phyloP scores from a whole-genome alignment of 768 basidiomycete genomes.

The Roridomyces roridus region DNA sequence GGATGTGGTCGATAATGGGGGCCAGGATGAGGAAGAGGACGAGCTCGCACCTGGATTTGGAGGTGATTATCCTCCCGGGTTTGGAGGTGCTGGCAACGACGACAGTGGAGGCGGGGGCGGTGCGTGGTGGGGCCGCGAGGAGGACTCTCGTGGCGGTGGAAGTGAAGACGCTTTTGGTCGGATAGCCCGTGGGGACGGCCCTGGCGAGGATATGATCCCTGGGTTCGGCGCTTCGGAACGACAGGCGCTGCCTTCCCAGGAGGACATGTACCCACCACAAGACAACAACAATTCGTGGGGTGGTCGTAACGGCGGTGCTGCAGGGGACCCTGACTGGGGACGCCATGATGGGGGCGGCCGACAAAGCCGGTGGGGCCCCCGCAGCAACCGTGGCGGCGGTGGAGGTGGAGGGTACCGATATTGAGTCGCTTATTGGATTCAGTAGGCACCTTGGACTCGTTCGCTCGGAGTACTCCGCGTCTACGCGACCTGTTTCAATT shows the following conservation, averaged over 20 bases:
- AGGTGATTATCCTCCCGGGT: slow-evolving; percentile 62
- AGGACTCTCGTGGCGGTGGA: slow-evolving; percentile 23
- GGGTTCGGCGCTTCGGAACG: slow-evolving; percentile 55
- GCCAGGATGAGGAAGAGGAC: slow-evolving; percentile 79
- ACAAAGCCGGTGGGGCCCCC: slow-evolving; percentile 33
- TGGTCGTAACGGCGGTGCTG: slow-evolving; percentile 36
- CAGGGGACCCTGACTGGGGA: slow-evolving; percentile 38
- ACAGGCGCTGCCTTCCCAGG: slow-evolving; percentile 33
- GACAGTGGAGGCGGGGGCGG: slow-evolving; percentile 31
- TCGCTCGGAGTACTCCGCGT: not conserved
- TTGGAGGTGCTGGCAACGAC: slow-evolving; percentile 49
- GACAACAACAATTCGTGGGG: slow-evolving; percentile 41
- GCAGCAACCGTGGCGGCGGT: slow-evolving; percentile 33
- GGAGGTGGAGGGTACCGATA: slow-evolving; percentile 28
- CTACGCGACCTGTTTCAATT: no score
- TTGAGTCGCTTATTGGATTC: no score
- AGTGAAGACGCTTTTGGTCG: slow-evolving; percentile 34
- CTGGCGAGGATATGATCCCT: slow-evolving; percentile 67
- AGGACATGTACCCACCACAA: slow-evolving; percentile 45
- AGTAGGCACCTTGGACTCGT: not conserved
- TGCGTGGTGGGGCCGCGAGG: slow-evolving; percentile 29
- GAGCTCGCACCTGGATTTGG: slow-evolving; percentile 79
- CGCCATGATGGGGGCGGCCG: slow-evolving; percentile 42
- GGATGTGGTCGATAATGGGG: slow-evolving; percentile 60
- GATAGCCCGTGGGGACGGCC: slow-evolving; percentile 32